A percentile compares a stretch with the other conserved stretches of the same genome.
Conservation (phyloP, 169 alveolate genomes). For the Eimeria zaria region DNA sequence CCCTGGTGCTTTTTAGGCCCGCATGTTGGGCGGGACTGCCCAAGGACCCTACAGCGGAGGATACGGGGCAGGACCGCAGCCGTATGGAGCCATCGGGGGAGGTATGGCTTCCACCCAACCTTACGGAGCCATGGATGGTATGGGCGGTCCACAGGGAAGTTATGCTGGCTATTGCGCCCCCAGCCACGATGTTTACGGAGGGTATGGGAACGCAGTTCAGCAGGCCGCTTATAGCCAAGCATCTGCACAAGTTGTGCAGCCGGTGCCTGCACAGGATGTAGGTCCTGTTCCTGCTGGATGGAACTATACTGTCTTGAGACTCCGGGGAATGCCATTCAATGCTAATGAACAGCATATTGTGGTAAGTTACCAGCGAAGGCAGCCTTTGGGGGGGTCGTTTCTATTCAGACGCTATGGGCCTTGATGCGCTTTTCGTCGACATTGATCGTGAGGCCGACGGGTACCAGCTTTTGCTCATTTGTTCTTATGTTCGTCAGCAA, state of each 20-base stretch:
- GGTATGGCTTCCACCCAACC: slow-evolving; percentile 61
- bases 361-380: slow-evolving; percentile 64
- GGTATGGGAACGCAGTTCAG: slow-evolving; percentile 56
- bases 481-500: slow-evolving; percentile 42
- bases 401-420: background rate
- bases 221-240: slow-evolving; percentile 57
- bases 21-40: slow-evolving; percentile 53
- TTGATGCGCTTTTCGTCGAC: background rate
- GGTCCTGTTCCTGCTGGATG: slow-evolving; percentile 75
- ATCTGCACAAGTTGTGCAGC: slow-evolving; percentile 69
- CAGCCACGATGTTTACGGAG: slow-evolving; percentile 63
- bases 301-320: slow-evolving; percentile 82
- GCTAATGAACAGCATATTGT: slow-evolving; percentile 88
- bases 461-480: background rate
- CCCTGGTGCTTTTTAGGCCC: slow-evolving; percentile 30
- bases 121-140: slow-evolving; percentile 66
- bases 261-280: slow-evolving; percentile 68
- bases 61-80: slow-evolving; percentile 53
- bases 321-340: slow-evolving; percentile 89
- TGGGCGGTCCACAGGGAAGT: slow-evolving; percentile 73
- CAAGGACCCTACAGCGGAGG: slow-evolving; percentile 78
- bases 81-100: slow-evolving; percentile 50
- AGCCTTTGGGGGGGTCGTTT: background rate
- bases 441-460: background rate
- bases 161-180: slow-evolving; percentile 69